Percentiles rank a stretch among this genome's conserved stretches.
phyloP scores from a whole-genome alignment of 495 filamentous ascomycete genomes.

The Rostrohypoxylon terebratum region DNA sequence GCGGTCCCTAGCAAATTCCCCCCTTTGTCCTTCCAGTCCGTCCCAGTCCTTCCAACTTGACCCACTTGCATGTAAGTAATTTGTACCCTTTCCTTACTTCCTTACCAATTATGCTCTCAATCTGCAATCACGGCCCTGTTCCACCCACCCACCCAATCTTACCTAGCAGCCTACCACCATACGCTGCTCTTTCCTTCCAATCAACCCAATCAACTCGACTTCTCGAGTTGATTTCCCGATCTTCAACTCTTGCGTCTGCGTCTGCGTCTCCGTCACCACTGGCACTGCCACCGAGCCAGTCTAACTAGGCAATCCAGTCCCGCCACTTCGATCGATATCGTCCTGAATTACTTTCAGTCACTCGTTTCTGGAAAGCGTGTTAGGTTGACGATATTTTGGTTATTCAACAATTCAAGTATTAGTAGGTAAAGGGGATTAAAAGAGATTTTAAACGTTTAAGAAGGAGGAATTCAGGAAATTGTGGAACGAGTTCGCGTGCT shows the following conservation, averaged over 20 bases:
- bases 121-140: conserved; percentile 29
- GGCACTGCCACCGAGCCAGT: conserved; percentile 41
- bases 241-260: conserved; percentile 43
- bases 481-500: conserved; percentile 15
- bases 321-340: conserved; percentile 33
- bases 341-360: conserved; percentile 34
- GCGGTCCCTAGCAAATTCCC: background rate
- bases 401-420: conserved; percentile 6
- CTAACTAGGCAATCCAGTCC: conserved; percentile 16
- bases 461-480: conserved; percentile 16
- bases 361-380: conserved; percentile 49
- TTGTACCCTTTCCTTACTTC: background rate
- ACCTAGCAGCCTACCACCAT: too few relatives aligned
- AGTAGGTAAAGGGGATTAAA: background rate
- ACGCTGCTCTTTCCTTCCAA: conserved; percentile 29
- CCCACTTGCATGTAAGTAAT: conserved; percentile 6
- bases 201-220: conserved; percentile 38
- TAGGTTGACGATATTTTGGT: conserved; percentile 30
- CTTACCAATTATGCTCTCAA: too few relatives aligned
- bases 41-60: background rate
- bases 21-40: conserved; percentile 13
- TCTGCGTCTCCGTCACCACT: conserved; percentile 30
- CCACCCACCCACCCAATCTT: conserved; percentile 42
- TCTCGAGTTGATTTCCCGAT: conserved; percentile 34
- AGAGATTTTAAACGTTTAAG: background rate